These are phyloP conservation scores for Monascus purpureus DNA, from an alignment of 495 filamentous ascomycete genomes.

Conservation along the genomic window DNA sequence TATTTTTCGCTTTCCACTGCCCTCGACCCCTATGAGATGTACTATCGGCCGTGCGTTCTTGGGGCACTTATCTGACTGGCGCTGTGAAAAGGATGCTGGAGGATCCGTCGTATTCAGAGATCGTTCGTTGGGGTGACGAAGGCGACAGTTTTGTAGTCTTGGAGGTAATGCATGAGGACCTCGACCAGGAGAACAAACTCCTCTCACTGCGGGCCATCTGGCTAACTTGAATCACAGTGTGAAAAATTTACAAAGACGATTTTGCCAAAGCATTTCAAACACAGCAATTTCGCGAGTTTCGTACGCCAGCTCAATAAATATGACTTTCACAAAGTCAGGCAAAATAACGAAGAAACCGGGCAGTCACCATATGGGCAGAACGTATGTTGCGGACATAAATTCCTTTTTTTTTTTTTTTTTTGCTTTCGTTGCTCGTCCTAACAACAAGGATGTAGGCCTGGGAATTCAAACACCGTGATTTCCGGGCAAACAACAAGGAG, in stretches of 20 bases:
- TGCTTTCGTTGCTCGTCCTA: not conserved
- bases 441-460: constrained; percentile 47
- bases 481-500: constrained; percentile 89
- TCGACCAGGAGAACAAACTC: not conserved
- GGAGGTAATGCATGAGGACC: constrained; percentile 55
- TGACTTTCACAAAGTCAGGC: constrained; percentile 97
- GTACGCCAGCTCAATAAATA: constrained; percentile 98
- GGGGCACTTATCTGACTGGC: not conserved
- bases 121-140: constrained; percentile 90
- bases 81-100: constrained; percentile 94
- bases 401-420: constrained; percentile 1
- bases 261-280: constrained; percentile 96
- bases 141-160: constrained; percentile 95
- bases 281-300: constrained; percentile 98
- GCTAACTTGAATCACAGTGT: constrained; percentile 60
- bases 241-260: constrained; percentile 98
- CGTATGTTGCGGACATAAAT: constrained; percentile 40
- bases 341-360: constrained; percentile 87
- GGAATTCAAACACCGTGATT: constrained; percentile 98
- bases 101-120: constrained; percentile 79
- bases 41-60: not conserved
- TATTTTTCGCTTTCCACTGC: constrained; percentile 2
- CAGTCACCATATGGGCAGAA: constrained; percentile 83
- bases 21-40: constrained; percentile 7
- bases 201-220: constrained; percentile 1